Percentiles rank a stretch among this genome's conserved stretches.
These are phyloP conservation scores for cucumber (Cucumis sativus) DNA, from an alignment of 306 rosid genomes.

Conservation along the genomic window Cucumber_9930_V3 NC_026659.2:5301001-5301500, in stretches of 20 bases:
- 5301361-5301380: neutral
- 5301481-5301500: neutral
- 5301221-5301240: neutral
- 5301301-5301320: neutral
- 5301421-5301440: neutral
- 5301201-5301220: neutral
- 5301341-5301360: neutral
- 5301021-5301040: conserved; percentile 90
- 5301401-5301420: neutral
- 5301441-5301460: neutral
- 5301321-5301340: neutral
- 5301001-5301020: conserved; percentile 91
- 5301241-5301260: neutral
- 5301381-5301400: neutral
- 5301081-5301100: neutral
- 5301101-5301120: neutral
- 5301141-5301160: too few relatives aligned
- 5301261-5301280: neutral
- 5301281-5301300: neutral
- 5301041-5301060: conserved; percentile 98
- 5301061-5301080: conserved; percentile 33
- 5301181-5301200: neutral
- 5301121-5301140: neutral
- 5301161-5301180: neutral
- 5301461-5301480: neutral